Evolutionary conservation across 345 rosid species (phyloP), one percentile per base, ranked within the genome.

Genomic region (Hypericum androsaemum): DNA sequence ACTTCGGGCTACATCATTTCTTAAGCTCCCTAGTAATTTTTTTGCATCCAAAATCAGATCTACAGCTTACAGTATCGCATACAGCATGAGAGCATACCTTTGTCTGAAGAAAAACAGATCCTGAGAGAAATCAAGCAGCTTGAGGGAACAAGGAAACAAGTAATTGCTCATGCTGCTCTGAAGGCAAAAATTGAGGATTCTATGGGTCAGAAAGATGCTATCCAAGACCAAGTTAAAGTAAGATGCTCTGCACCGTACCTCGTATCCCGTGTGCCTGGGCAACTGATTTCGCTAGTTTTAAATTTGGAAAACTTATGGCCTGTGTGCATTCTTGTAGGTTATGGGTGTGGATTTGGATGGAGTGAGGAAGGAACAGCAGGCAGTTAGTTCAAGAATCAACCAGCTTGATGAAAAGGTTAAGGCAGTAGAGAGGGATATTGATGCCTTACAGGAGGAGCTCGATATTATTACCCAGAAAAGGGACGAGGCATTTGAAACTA

Each of bases 161-260:
- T 94, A 64, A 76, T 86, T 69, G 85, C 88, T 43, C 80, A 88
- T 77, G 87, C 71, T 54, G 94, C 87, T 7, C 40, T 74, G 77
- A 82, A 82, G 73, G 76, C 90, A 10, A 82, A 88, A 65, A 79
- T 94, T 61, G 84, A 88, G 81, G 94, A 86, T 47, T 76, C 94
- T 22, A 35, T 88, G 76, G 98, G 98, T 58, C 89, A 76, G 48
- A 86, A 80, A 68, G 95, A 94, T 58, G 80, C 63, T 53, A 82
- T 88, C 56, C 86, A 82, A 71, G 97, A 76, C 63, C 95, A 83
- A 75, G 97, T 94, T 71, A 88, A 94, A 71, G 99, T 94, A 86
- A 78, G 78, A 60, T 7, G 44, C 8, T 22, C 16, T 7, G 15
- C 35, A n/a, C 45, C 48, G 10, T 10, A 40, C 5, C 47, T 55